A percentile compares a stretch with the other conserved stretches of the same genome.
Conservation (phyloP, 2,329 filamentous ascomycete species). For the Penicillium sp. region DNA sequence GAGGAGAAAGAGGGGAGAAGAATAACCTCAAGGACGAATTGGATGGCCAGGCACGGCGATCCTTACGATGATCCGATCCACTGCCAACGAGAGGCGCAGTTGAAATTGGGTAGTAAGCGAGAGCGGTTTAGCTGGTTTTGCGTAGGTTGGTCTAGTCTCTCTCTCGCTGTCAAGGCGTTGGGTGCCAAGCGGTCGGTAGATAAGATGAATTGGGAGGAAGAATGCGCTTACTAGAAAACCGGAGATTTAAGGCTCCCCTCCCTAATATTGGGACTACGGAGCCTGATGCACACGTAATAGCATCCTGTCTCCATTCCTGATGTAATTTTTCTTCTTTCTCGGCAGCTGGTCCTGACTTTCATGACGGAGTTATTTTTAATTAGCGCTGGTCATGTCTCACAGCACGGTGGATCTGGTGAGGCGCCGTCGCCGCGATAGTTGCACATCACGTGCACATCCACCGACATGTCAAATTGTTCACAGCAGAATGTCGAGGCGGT, state of each 20-base stretch:
- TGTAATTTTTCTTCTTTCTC: background rate
- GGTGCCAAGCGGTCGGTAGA: background rate
- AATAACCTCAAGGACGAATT: slow-evolving; percentile 1
- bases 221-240: slow-evolving; percentile 16
- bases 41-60: slow-evolving; percentile 7
- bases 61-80: slow-evolving; percentile 7
- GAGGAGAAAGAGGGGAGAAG: background rate
- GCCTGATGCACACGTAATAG: slow-evolving; percentile 10
- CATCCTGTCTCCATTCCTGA: slow-evolving; percentile 7
- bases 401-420: slow-evolving; percentile 7
- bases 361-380: slow-evolving; percentile 21
- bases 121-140: background rate
- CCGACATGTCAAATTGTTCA: slow-evolving; percentile 2
- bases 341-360: background rate
- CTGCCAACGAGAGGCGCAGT: slow-evolving; percentile 2
- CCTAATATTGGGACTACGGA: background rate
- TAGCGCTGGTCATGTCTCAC: slow-evolving; percentile 22
- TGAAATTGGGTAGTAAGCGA: slow-evolving; percentile 7
- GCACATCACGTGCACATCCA: background rate
- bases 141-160: background rate
- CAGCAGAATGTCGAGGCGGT: slow-evolving; percentile 10
- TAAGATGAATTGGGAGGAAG: slow-evolving; percentile 16
- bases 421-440: background rate
- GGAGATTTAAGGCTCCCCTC: slow-evolving; percentile 22
- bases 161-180: background rate